phyloP scores from a whole-genome alignment of 371 early-diverging fungal genomes.

The Coemansia sp. region DNA sequence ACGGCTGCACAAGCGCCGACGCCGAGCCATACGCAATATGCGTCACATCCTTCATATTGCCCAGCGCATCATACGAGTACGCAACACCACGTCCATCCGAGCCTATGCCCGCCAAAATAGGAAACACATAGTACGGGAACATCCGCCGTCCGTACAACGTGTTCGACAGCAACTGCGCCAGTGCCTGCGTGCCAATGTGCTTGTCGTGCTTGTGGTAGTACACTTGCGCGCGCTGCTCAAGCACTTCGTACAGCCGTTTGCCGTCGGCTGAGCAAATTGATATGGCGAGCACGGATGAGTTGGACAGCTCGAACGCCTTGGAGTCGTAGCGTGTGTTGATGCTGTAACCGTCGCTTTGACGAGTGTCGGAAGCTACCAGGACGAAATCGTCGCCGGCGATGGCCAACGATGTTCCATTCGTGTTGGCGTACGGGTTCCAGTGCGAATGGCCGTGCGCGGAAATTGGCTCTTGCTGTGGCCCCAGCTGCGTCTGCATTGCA shows the following conservation, averaged over 20 bases:
- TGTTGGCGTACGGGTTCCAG: conserved; percentile 80
- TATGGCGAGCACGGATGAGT: conserved; percentile 82
- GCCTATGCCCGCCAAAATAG: conserved; percentile 91
- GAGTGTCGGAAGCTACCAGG: conserved; percentile 96
- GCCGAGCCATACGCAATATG: conserved; percentile 92
- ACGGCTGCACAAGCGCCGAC: conserved; percentile 93
- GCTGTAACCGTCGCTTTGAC: conserved; percentile 87
- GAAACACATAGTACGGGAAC: conserved; percentile 98
- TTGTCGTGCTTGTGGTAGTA: conserved; percentile 92
- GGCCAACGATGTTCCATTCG: conserved; percentile 80
- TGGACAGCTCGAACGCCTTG: conserved; percentile 90
- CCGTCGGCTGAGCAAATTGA: conserved; percentile 97
- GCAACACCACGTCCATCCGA: conserved; percentile 87
- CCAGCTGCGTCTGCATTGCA: not conserved
- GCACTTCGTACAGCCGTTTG: conserved; percentile 76
- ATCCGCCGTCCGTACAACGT: conserved; percentile 94
- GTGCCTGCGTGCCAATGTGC: conserved; percentile 77
- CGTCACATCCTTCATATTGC: conserved; percentile 82
- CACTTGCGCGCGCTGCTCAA: conserved; percentile 90
- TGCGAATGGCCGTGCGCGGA: conserved; percentile 51
- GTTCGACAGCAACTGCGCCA: conserved; percentile 95
- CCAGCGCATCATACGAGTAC: conserved; percentile 96
- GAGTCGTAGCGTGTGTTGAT: conserved; percentile 95
- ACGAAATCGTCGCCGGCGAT: conserved; percentile 95
- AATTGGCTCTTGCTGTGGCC: conserved; percentile 18